Base-by-base conservation (phyloP, 345 rosid species). In the Heritiera fomes region DNA sequence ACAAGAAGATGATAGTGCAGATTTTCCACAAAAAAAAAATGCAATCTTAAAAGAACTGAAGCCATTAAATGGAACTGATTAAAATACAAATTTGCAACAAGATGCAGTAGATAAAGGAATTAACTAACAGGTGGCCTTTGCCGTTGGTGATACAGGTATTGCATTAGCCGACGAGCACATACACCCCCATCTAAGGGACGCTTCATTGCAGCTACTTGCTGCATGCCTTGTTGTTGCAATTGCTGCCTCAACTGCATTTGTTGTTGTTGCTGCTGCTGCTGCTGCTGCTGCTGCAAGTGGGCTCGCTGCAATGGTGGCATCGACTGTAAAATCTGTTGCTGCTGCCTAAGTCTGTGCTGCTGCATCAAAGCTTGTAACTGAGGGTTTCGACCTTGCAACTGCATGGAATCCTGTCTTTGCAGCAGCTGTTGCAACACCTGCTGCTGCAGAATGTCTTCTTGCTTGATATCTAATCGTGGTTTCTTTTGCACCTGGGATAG, bases 141-240 rank as follows among this genome's bases (percentile, higher is more conserved):
- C 28, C 97, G 86, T 82, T 96, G 98, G 83, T 96, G 99, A 87
- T 89, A 96, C 23, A 96, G 83, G 82, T 96, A 96, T 82, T 96
- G 99, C 99, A 94, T 96, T 80, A 96, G 76, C 71, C 99, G 88
- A 28, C 99, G 97, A 63, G 97, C 94, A 79, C 99, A 96, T 38
- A 96, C 93, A 70, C 94, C 98, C 77, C 88, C 83, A 68, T 94
- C 96, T 78, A 82, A 88, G 56, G 90, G 87, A 69, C 91, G 91
- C 87, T 93, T 87, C 74, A 85, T 23, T 43, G 78, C 78, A 84
- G 82, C 68, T 78, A 75, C 84, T 73, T 89, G 85, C 75, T 92
- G 98, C 86, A 93, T 86, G 78, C 91, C 87, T 83, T 92, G 97
- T 43, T 93, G 98, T 65, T 93, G 98, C 84, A 89, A 71, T 71